phyloP scores from a whole-genome alignment of 176 grass and related monocot genomes.

The Zoysia pacifica region DNA sequence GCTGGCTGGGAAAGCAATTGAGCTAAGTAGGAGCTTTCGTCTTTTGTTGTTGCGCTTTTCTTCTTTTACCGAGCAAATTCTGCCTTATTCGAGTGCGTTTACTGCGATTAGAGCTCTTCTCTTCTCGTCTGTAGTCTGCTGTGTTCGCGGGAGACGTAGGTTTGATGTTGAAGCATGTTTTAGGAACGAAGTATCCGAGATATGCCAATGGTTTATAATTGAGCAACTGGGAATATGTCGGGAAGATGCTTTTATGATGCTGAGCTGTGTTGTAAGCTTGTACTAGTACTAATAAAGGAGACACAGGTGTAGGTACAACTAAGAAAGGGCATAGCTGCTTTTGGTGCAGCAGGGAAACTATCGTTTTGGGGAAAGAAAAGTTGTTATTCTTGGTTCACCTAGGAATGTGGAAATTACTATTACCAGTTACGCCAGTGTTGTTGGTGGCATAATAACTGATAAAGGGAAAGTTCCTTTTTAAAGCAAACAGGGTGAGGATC shows the following conservation, averaged over 20 bases:
- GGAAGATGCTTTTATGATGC: constrained; percentile 21
- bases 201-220: background rate
- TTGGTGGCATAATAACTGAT: constrained; percentile 16
- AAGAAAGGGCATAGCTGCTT: constrained; percentile 24
- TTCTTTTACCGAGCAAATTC: background rate
- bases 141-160: background rate
- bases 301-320: background rate
- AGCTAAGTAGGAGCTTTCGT: constrained; percentile 29
- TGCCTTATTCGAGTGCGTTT: background rate
- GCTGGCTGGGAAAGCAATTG: constrained; percentile 9
- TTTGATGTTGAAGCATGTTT: background rate
- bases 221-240: constrained; percentile 3
- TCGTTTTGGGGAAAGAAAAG: constrained; percentile 26
- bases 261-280: background rate
- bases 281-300: background rate
- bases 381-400: constrained; percentile 1
- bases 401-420: constrained; percentile 29
- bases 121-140: background rate
- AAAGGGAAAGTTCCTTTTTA: constrained; percentile 1
- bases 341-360: constrained; percentile 5
- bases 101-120: background rate
- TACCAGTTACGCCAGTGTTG: constrained; percentile 15
- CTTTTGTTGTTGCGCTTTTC: background rate
- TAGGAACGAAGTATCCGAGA: background rate
- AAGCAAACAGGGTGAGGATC: constrained; percentile 11